Percentiles rank a stretch among this genome's conserved stretches.
Evolutionary conservation across 352 stramenopile genomes (phyloP).

Genomic region (Pythium apleroticum): DNA sequence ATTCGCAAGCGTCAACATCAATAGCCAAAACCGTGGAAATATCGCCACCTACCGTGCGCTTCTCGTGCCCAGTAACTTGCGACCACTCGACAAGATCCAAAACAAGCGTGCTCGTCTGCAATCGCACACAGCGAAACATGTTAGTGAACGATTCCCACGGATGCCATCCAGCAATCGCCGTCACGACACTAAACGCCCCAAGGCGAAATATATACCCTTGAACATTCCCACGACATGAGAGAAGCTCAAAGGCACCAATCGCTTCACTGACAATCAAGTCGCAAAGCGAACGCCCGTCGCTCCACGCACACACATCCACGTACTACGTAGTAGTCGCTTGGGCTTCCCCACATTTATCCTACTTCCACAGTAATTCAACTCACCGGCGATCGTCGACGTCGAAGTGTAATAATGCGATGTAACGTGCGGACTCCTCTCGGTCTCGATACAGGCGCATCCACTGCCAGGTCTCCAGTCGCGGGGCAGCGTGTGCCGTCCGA

Average conservation of each 20-base stretch:
- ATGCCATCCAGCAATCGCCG: background rate
- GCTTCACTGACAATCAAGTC: too few species aligned
- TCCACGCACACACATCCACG: background rate
- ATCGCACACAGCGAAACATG: background rate
- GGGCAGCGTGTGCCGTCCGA: background rate
- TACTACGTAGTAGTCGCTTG: too few species aligned
- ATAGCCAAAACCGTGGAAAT: background rate
- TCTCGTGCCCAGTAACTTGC: background rate
- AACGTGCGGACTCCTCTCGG: background rate
- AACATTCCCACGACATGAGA: too few species aligned
- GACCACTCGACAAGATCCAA: background rate
- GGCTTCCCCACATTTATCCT: background rate
- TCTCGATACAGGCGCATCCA: background rate
- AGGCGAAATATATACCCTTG: too few species aligned
- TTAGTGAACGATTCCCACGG: background rate
- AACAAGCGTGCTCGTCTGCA: background rate
- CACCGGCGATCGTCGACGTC: background rate
- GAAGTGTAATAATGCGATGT: background rate
- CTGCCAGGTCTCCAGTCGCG: background rate
- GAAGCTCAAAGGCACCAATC: too few species aligned
- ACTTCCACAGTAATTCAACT: background rate
- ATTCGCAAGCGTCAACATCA: background rate
- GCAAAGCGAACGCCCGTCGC: too few species aligned
- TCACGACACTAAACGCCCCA: too few species aligned
- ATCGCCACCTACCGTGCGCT: background rate